These are phyloP conservation scores for Chenopodium formosanum DNA, from an alignment of 148 eudicot species.

Conservation along the genomic window DNA sequence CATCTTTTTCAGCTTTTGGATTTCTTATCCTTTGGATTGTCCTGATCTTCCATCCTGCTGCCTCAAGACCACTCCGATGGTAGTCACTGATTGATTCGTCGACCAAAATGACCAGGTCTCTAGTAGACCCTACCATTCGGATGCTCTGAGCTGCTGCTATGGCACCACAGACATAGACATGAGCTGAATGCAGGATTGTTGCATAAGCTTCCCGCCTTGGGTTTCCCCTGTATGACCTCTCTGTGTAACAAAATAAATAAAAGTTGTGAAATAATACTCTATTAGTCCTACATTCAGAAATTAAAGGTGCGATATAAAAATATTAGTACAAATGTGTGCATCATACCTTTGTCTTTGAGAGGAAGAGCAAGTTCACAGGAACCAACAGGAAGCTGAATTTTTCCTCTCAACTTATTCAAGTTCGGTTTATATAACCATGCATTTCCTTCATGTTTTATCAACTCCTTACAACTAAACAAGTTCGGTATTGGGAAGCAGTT, in stretches of 20 bases:
- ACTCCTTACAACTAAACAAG: constrained; percentile 68
- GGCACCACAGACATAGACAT: constrained; percentile 88
- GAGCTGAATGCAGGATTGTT: constrained; percentile 84
- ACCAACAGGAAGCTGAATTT: constrained; percentile 75
- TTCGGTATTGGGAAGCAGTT: constrained; percentile 70
- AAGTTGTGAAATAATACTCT: not conserved
- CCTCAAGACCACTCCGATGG: constrained; percentile 70
- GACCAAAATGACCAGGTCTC: constrained; percentile 81
- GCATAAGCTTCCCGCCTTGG: constrained; percentile 74
- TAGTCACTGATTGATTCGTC: constrained; percentile 73
- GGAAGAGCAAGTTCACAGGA: constrained; percentile 91
- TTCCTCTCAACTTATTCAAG: constrained; percentile 52
- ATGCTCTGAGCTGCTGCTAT: constrained; percentile 89
- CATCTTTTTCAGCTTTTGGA: constrained; percentile 84
- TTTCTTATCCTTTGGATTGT: constrained; percentile 76
- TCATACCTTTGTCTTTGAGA: constrained; percentile 50
- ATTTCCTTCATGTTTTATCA: constrained; percentile 52
- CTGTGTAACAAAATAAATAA: constrained; percentile 25
- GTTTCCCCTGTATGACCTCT: constrained; percentile 38
- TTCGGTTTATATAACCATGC: constrained; percentile 73
- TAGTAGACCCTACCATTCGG: constrained; percentile 70
- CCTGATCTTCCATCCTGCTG: constrained; percentile 83
- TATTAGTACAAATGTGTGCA: not conserved
- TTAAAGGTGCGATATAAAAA: not conserved
- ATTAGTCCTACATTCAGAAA: not conserved